These are phyloP conservation scores for Diaporthe ilicicola DNA, from an alignment of 2,329 filamentous ascomycete species.

Conservation along the genomic window DNA sequence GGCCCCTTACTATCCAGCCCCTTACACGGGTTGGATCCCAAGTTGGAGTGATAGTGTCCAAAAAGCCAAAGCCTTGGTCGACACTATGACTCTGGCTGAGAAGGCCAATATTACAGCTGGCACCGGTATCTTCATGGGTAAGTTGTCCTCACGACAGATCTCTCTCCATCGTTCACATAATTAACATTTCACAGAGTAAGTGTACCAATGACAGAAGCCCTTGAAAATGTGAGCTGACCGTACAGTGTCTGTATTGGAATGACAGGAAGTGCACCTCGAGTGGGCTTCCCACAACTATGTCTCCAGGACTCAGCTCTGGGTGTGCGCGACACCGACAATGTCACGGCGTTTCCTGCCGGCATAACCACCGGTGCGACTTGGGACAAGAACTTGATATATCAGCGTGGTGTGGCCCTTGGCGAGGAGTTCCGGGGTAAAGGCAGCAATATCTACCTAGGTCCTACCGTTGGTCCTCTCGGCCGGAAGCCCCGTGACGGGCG, in stretches of 20 bases:
- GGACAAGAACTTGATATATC: slow-evolving; percentile 76
- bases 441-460: slow-evolving; percentile 75
- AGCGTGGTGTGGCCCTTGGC: slow-evolving; percentile 73
- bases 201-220: background rate
- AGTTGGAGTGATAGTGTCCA: slow-evolving; percentile 76
- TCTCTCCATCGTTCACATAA: background rate
- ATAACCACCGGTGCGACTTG: slow-evolving; percentile 80
- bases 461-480: slow-evolving; percentile 75
- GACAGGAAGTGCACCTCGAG: slow-evolving; percentile 73
- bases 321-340: slow-evolving; percentile 76
- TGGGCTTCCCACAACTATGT: slow-evolving; percentile 78
- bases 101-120: slow-evolving; percentile 82
- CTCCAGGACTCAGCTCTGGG: slow-evolving; percentile 77
- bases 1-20: slow-evolving; percentile 76
- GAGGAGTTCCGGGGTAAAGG: slow-evolving; percentile 79
- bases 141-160: slow-evolving; percentile 26
- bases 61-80: slow-evolving; percentile 74
- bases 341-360: slow-evolving; percentile 81
- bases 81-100: slow-evolving; percentile 80
- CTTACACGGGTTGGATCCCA: slow-evolving; percentile 74
- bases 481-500: slow-evolving; percentile 77
- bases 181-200: slow-evolving; percentile 37
- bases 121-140: slow-evolving; percentile 75
- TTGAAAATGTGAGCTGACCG: slow-evolving; percentile 23
- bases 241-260: slow-evolving; percentile 76